Conservation (phyloP, 345 rosid species). For the Bretschneidera sinensis region DNA sequence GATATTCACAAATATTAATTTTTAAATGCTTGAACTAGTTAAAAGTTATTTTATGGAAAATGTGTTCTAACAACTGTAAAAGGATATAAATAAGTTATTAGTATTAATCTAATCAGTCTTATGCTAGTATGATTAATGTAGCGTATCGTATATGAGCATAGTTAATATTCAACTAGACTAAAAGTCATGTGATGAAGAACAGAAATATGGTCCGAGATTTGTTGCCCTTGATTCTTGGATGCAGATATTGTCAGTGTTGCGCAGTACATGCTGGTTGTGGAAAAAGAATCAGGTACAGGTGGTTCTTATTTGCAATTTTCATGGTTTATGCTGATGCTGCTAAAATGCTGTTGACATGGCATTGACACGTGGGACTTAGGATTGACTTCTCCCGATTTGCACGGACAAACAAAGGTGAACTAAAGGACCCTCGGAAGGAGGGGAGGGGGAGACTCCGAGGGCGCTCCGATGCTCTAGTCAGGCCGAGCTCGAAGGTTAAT, state of each 20-base stretch:
- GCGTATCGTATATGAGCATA: background rate
- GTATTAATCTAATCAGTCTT: background rate
- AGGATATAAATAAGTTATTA: too few relatives aligned
- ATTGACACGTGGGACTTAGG: too few relatives aligned
- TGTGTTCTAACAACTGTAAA: too few relatives aligned
- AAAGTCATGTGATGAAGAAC: background rate
- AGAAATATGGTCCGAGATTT: background rate
- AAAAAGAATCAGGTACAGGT: conserved; percentile 83
- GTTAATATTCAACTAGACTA: too few relatives aligned
- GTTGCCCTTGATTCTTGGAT: conserved; percentile 22
- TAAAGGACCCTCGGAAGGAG: too few relatives aligned
- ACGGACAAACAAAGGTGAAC: too few relatives aligned
- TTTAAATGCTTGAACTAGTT: background rate
- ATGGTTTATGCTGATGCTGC: too few relatives aligned
- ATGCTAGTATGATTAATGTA: background rate
- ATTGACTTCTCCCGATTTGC: too few relatives aligned
- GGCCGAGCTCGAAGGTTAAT: too few relatives aligned
- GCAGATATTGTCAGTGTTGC: conserved; percentile 69
- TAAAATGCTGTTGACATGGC: too few relatives aligned
- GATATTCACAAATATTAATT: background rate
- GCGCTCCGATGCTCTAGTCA: too few relatives aligned
- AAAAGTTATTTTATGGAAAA: background rate
- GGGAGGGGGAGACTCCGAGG: too few relatives aligned
- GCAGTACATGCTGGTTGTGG: conserved; percentile 75
- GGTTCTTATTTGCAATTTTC: conserved; percentile 5